Base-by-base conservation (phyloP, 306 rosid genomes). In the Vachellia pachyceras region DNA sequence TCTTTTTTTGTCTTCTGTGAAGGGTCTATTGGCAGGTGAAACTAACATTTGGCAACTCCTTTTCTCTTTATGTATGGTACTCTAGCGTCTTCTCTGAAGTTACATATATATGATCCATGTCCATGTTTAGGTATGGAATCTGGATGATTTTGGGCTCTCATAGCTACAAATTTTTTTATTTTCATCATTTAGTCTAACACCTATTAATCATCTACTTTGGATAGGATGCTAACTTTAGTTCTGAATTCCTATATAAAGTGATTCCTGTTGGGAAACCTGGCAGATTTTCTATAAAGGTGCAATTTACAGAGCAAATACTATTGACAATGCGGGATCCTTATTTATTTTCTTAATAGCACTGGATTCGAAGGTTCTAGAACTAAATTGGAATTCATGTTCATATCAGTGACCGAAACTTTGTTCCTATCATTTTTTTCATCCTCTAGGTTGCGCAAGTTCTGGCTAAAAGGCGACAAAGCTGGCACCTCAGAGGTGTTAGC, bases 391-490 rank as follows among this genome's bases (percentile, higher is more conserved):
- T 12, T 77, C 22, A 14, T 68, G 68, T 61, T 82, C 22, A 29
- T 63, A 25, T 49, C 45, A 42, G 29, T 69, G 37, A 80, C 22
- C 8, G 75, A 61, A 41, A 33, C 23, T 67, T 80, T 45, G 40
- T 14, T 39, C 41, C 72, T 71, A 40, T 54, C 41, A 23, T 5
- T 72, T 75, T 75, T 22, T 77, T 69, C 73, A 57, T 78, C 40
- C 41, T 63, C 70, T 75, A 95, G 99, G 81, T 81, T 95, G 73
- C 68, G 84, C 67, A 91, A 90, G 83, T 91, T 89, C 79, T 95
- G 97, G 99, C 85, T 95, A 85, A 93, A 91, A 88, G 96, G 98
- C 6, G 92, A 93, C 15, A 93, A 90, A 12, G 94, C 94, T 7
- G 99, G 97, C 58, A 91, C 91, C 60, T 86, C 89, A 7, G 98